Base-by-base conservation (phyloP, 2,329 filamentous ascomycete genomes). In the Alternaria longipes region DNA sequence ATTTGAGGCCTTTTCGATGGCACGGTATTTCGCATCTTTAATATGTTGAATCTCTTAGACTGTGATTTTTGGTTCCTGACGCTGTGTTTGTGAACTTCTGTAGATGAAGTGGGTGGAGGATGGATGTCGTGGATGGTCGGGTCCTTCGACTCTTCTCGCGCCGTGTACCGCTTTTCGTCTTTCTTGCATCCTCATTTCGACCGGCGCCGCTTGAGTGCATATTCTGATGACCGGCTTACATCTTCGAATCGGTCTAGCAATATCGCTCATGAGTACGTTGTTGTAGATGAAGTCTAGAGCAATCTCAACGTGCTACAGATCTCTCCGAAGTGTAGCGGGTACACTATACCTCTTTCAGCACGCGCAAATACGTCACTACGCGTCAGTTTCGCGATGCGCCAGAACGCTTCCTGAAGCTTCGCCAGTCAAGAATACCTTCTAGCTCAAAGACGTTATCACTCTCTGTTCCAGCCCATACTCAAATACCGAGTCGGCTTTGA, bases 1-100 rank as follows among this genome's bases (percentile, higher is more conserved):
- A n/a, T 41, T 34, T 44, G 50, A 54, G 56, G 24, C 41, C 32
- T 54, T 46, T 54, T 52, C 22, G 24, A 30, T 28, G 11, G 22
- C n/a, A 44, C 8, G 2, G 24, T 53, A n/a, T 44, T 32, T 45
- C 12, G 20, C 28, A 36, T 50, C 16, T 38, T 50, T 24, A 38
- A 50, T 50, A 26, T n/a, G 22, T 16, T 38, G 32, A 14, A n/a
- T 36, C 20, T 16, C 30, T 50, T 50, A 5, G 20, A 4, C 12
- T 50, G 5, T n/a, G 14, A 4, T 11, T 38, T 50, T 20, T n/a
- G 14, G 32, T 24, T 26, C 14, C 14, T 24, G 16, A 36, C 5
- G 46, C 30, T 50, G 20, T 5, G 5, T 50, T 38, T 18, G 8
- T 12, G 22, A 26, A 18, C 28, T 9, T 22, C 20, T 20, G 46